A percentile compares a stretch with the other conserved stretches of the same genome.
phyloP scores from a whole-genome alignment of 2,329 filamentous ascomycete species.

The Monilinia fructicola region DNA sequence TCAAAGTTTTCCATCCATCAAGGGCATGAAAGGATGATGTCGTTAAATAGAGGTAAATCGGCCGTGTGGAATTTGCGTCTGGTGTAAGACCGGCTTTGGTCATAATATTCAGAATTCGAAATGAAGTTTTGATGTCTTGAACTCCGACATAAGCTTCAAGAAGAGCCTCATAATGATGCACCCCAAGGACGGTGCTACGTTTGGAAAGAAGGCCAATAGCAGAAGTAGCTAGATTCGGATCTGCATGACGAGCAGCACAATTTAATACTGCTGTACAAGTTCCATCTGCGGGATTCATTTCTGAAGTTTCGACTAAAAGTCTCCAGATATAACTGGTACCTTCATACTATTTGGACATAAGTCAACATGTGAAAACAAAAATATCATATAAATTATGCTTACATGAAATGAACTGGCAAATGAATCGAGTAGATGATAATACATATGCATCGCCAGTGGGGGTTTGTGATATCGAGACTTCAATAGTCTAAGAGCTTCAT shows the following conservation, averaged over 20 bases:
- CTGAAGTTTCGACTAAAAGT: conserved; percentile 56
- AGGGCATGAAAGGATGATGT: conserved; percentile 46
- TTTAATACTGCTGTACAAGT: conserved; percentile 68
- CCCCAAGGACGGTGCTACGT: conserved; percentile 56
- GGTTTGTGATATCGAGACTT: conserved; percentile 50
- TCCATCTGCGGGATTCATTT: conserved; percentile 63
- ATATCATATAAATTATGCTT: conserved; percentile 42
- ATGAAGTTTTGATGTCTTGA: conserved; percentile 62
- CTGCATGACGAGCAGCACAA: conserved; percentile 66
- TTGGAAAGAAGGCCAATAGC: conserved; percentile 66
- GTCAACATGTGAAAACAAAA: conserved; percentile 9
- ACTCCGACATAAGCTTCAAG: conserved; percentile 65
- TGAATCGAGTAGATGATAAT: conserved; percentile 72
- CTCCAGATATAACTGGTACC: conserved; percentile 73
- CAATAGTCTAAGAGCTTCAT: conserved; percentile 72
- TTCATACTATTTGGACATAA: conserved; percentile 49
- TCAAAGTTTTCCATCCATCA: conserved; percentile 57
- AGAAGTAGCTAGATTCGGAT: conserved; percentile 67
- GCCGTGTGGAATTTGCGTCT: conserved; percentile 59
- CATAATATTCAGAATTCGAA: conserved; percentile 75
- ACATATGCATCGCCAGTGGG: conserved; percentile 45
- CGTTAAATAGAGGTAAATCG: conserved; percentile 59
- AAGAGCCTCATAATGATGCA: conserved; percentile 78
- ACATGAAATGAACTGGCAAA: conserved; percentile 64
- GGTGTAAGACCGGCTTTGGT: conserved; percentile 58